Base-by-base conservation (phyloP, 2,329 filamentous ascomycete species). In the Cercospora citrullina region DNA sequence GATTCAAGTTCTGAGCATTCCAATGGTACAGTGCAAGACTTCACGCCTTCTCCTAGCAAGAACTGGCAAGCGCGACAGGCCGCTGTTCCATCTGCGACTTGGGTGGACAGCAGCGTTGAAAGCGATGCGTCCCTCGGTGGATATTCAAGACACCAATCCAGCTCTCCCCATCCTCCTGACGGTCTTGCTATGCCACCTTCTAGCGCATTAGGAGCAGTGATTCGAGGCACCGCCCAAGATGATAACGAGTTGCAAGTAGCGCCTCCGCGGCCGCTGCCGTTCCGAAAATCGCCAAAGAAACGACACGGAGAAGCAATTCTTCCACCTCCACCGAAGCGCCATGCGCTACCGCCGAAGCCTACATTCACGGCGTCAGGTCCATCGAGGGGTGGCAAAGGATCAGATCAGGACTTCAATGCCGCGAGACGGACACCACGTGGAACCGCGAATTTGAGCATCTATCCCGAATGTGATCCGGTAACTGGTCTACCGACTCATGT, bases 141-240 rank as follows among this genome's bases (percentile, higher is more conserved):
- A 28, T 18, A 31, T 23, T 55, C 57, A 39, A 55, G 58, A 26
- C 57, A 18, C 9, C 18, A 58, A 14, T 55, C 64, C 33, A 30
- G 10, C 23, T 61, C 64, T 53, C 64, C 64, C 5, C 33, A 18
- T 14, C 39, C 10, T 16, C 31, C 3, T 16, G 14, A 55, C 18
- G 42, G 30, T 26, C 33, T 31, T n/a, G 42, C 33, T 31, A 31
- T 65, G 18, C 64, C 64, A 28, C 64, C 64, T 1, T 65, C 64
- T 9, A 65, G 64, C 42, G 42, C 64, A 12, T 23, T 65, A 12
- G 64, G 64, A 14, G 55, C 57, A 23, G 64, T 65, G 14, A 39
- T 65, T 53, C 39, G 57, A 26, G 64, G 55, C 23, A 61, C 64
- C 21, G 57, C 58, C 7, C 39, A 45, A 14, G 57, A 65, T 31